Percentiles rank a stretch among this genome's conserved stretches.
These are phyloP conservation scores for Haberlea rhodopensis DNA, from an alignment of 257 asterid genomes.

Conservation along the genomic window DNA sequence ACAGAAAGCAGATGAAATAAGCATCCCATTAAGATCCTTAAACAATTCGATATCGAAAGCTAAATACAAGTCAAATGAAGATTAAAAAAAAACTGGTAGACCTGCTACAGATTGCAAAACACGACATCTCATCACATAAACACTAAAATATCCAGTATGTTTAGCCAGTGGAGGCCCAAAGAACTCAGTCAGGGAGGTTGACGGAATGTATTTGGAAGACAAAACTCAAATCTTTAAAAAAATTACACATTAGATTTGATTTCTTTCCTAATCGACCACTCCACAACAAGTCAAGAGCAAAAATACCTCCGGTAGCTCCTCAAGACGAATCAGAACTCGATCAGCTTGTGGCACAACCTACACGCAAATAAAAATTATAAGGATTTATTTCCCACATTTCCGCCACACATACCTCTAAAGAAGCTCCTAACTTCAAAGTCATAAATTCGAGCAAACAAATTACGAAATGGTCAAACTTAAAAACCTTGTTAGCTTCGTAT, in stretches of 20 bases:
- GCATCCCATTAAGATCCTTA: not conserved
- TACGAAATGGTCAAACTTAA: not conserved
- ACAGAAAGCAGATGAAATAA: not conserved
- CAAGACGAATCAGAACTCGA: slow-evolving; percentile 78
- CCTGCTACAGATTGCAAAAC: not conserved
- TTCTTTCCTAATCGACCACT: not conserved
- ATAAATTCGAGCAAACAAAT: not conserved
- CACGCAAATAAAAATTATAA: not conserved
- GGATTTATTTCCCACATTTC: slow-evolving; percentile 17
- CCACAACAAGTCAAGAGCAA: not conserved
- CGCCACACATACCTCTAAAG: not conserved
- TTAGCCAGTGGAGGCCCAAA: not conserved
- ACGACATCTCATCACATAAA: not conserved
- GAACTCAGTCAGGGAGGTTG: not conserved
- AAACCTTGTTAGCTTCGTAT: slow-evolving; percentile 79
- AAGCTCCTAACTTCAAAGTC: not conserved
- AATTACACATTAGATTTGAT: not conserved
- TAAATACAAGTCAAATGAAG: too few species aligned
- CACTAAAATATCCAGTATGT: not conserved
- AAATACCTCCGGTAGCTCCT: slow-evolving; percentile 67
- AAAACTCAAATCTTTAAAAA: not conserved
- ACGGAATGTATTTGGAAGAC: not conserved
- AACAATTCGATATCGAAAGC: not conserved
- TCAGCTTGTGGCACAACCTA: slow-evolving; percentile 95
- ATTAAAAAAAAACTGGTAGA: too few species aligned